Conservation (phyloP, 2,329 filamentous ascomycete species). For the Neofusicoccum parvum region DNA sequence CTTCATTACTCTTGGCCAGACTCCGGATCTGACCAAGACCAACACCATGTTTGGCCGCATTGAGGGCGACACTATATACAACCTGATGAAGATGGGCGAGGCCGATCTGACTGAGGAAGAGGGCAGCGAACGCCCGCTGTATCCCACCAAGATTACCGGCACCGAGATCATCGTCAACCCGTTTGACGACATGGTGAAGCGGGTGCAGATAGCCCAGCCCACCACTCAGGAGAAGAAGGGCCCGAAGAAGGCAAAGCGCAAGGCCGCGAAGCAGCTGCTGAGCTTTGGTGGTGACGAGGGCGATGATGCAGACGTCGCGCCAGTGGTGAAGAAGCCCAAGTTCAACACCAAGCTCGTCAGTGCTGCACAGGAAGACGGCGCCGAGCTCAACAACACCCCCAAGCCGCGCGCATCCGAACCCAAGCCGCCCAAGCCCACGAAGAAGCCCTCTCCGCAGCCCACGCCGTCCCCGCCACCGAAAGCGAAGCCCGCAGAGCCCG, state of each 20-base stretch:
- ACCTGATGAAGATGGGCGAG: conserved; percentile 90
- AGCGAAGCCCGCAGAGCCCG: not conserved
- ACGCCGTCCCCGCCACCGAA: conserved; percentile 1
- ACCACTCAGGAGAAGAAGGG: conserved; percentile 50
- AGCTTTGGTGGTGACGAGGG: conserved; percentile 71
- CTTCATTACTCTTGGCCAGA: conserved; percentile 85
- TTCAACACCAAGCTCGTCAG: conserved; percentile 75
- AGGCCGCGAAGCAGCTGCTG: conserved; percentile 73
- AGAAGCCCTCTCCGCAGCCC: not conserved
- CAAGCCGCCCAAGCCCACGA: not conserved
- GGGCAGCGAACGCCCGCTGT: conserved; percentile 79
- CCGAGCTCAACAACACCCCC: conserved; percentile 11
- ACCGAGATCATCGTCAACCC: conserved; percentile 80
- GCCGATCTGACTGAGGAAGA: conserved; percentile 76
- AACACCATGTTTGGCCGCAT: conserved; percentile 94
- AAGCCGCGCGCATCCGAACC: not conserved
- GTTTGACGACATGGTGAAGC: conserved; percentile 78
- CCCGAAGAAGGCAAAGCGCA: conserved; percentile 64
- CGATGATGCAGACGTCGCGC: conserved; percentile 58
- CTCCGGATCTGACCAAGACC: conserved; percentile 82
- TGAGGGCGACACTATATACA: conserved; percentile 93
- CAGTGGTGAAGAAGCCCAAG: conserved; percentile 73
- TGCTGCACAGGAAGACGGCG: conserved; percentile 44
- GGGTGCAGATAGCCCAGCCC: conserved; percentile 58
- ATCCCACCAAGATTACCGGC: conserved; percentile 75